Evolutionary conservation across 257 asterid genomes (phyloP).

Genomic region (Forsythia viridissima): DNA sequence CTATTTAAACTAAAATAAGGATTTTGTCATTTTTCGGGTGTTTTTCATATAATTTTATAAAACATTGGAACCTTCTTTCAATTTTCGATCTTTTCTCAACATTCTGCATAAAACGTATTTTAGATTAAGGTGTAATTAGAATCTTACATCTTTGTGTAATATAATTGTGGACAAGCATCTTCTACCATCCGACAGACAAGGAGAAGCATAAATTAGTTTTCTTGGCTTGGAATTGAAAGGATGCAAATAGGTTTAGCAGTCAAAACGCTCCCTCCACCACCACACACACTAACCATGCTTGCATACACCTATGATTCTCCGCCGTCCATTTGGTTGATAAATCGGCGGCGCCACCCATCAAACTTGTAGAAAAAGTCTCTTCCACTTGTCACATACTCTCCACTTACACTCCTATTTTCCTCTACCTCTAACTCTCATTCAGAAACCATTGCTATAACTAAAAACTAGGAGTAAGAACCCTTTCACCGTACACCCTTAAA

Average conservation of each 20-base stretch:
- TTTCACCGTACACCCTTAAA: conserved; percentile 48
- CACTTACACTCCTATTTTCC: conserved; percentile 56
- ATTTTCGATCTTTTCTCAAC: too few relatives aligned
- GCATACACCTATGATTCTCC: background rate
- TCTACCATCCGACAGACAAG: conserved; percentile 12
- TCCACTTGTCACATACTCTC: conserved; percentile 64
- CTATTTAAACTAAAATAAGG: too few relatives aligned
- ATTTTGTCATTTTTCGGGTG: too few relatives aligned
- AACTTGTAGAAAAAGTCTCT: conserved; percentile 36
- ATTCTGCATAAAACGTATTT: too few relatives aligned
- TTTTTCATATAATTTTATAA: too few relatives aligned
- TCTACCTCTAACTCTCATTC: conserved; percentile 28
- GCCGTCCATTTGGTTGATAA: too few relatives aligned
- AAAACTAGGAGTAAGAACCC: conserved; percentile 56
- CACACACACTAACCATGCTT: conserved; percentile 12
- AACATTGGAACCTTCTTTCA: too few relatives aligned
- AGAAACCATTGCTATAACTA: conserved; percentile 36
- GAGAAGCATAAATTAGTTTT: conserved; percentile 16
- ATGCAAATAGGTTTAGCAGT: conserved; percentile 23
- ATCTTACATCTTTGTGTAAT: background rate
- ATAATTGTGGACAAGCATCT: conserved; percentile 4
- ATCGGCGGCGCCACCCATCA: conserved; percentile 55
- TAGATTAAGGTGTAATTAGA: background rate
- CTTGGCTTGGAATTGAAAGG: conserved; percentile 12
- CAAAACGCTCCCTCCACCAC: conserved; percentile 29